Base-by-base conservation (phyloP, 768 basidiomycete species). In the Boletus tomentosulus region DNA sequence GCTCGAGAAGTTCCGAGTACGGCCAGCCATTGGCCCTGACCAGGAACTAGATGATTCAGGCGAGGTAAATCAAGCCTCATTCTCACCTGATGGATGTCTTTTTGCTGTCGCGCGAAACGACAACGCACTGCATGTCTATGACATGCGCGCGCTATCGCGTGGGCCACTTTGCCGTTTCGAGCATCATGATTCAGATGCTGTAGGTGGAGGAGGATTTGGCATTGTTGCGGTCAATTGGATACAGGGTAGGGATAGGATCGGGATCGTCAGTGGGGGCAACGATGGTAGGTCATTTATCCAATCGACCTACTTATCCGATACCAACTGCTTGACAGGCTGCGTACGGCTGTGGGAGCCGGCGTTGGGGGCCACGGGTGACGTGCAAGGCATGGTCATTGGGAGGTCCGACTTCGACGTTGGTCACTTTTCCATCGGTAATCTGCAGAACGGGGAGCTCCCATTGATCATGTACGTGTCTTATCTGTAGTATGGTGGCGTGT, bases 271-370 rank as follows among this genome's bases (percentile, higher is more conserved):
- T 9, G 85, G 82, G 4, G 85, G 86, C 0, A 73, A 78, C 34
- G 86, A 89, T 62, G 86, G 86, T 86, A 57, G 52, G 78, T 62
- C 46, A 11, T 41, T 13, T 22, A 35, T 42, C 16, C 42, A 30
- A 43, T 19, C 5, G 6, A 42, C 22, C 41, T 15, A 22, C 12
- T 13, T 35, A 37, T 39, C 5, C 25, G 24, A 33, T 31, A 33
- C 46, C 65, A 34, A 57, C 28, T 28, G 39, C 42, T 33, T 55
- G 41, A 42, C 39, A 61, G 86, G 86, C n/a, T 86, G 84, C 61
- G 77, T 89, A 10, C 76, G 86, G 27, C 58, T 86, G 34, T 89
- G 86, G 86, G 78, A 87, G 61, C 77, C 83, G 6, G 67, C 72
- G 25, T 62, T 69, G n/a, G 73, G 80, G 1, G 59, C 58, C 1